Evolutionary conservation across 257 asterid genomes (phyloP).

Genomic region (Solanum dulcamara): DNA sequence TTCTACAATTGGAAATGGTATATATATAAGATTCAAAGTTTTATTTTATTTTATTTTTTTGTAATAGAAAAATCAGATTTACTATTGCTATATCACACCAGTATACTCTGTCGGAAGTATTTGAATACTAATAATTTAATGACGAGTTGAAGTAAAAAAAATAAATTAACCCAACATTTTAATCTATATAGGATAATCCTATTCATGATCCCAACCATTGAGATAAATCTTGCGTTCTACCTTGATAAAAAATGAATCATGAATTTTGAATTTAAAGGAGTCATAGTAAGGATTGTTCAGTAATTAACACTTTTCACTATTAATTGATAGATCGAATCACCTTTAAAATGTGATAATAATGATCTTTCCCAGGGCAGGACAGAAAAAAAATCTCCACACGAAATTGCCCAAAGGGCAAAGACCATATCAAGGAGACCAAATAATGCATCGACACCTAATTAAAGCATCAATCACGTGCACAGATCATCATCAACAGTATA

Average conservation of each 20-base stretch:
- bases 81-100: not conserved
- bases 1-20: not conserved
- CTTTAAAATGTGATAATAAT: too few species aligned
- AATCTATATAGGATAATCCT: not conserved
- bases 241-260: too few species aligned
- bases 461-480: not conserved
- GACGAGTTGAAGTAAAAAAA: not conserved
- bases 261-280: too few species aligned
- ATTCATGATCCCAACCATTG: not conserved
- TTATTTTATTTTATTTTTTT: too few species aligned
- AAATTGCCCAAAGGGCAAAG: not conserved
- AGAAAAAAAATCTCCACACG: too few species aligned
- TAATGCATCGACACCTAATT: not conserved
- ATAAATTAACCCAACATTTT: not conserved
- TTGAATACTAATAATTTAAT: too few species aligned
- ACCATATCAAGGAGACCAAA: not conserved
- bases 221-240: not conserved
- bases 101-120: too few species aligned
- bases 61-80: not conserved
- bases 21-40: too few species aligned
- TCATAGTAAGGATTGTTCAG: too few species aligned
- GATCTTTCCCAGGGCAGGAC: too few species aligned
- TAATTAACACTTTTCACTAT: too few species aligned
- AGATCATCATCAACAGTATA: not conserved
- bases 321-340: too few species aligned